Percentiles rank a stretch among this genome's conserved stretches.
phyloP scores from a whole-genome alignment of 1,139 yeast species.

The Candida gigantensis region DNA sequence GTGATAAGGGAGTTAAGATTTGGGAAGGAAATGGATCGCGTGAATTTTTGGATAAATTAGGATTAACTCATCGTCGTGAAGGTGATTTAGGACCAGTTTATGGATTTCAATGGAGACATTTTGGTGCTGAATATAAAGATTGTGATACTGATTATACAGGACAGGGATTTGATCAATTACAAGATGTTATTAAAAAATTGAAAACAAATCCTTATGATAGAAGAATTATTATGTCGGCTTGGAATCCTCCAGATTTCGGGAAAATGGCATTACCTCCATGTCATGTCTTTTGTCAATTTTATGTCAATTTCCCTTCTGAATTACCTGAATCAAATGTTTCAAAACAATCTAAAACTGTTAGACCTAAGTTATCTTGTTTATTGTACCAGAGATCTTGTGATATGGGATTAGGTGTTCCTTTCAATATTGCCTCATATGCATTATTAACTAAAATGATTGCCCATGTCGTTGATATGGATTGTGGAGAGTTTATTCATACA shows the following conservation, averaged over 20 bases:
- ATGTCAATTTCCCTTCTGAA: conserved; percentile 72
- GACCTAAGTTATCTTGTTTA: conserved; percentile 78
- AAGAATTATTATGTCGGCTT: conserved; percentile 90
- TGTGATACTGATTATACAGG: conserved; percentile 87
- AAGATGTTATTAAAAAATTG: conserved; percentile 74
- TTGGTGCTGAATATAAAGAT: conserved; percentile 87
- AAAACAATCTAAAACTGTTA: conserved; percentile 23
- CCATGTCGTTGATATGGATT: conserved; percentile 86
- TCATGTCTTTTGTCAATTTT: conserved; percentile 94
- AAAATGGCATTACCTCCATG: conserved; percentile 98
- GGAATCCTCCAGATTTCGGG: conserved; percentile 96
- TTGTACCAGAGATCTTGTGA: conserved; percentile 98
- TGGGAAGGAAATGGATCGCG: conserved; percentile 99
- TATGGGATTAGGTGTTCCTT: conserved; percentile 98
- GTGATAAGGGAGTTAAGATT: conserved; percentile 84
- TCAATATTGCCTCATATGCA: conserved; percentile 96
- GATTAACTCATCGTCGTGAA: conserved; percentile 76
- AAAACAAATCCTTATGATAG: conserved; percentile 92
- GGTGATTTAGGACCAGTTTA: conserved; percentile 98
- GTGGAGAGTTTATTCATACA: conserved; percentile 93
- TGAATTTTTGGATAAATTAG: conserved; percentile 81
- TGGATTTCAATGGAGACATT: conserved; percentile 99
- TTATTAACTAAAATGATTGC: conserved; percentile 93
- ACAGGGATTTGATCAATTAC: conserved; percentile 87
- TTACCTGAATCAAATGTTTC: conserved; percentile 17